Conservation (phyloP, 768 basidiomycete genomes). For the Tulasnella sp. region DNA sequence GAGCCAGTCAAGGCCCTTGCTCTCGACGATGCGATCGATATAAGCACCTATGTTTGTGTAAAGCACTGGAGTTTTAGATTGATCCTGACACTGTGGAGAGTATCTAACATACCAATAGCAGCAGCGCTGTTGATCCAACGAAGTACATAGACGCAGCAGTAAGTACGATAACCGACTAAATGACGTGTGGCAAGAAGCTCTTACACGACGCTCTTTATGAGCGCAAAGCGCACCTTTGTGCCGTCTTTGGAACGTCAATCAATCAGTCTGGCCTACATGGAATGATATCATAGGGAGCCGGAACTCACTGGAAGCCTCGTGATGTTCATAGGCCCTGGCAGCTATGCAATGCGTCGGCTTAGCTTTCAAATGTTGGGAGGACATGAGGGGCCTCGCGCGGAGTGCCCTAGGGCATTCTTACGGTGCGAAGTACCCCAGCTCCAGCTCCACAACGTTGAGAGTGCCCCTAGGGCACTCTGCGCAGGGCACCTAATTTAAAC, state of each 20-base stretch:
- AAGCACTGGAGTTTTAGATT: too few species aligned
- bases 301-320: not conserved
- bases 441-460: not conserved
- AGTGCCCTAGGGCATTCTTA: too few species aligned
- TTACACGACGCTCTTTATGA: too few species aligned
- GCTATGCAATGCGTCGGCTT: not conserved
- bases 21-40: constrained; percentile 10
- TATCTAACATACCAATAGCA: too few species aligned
- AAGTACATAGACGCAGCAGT: too few species aligned
- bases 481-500: too few species aligned
- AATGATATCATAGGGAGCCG: not conserved
- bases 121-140: too few species aligned
- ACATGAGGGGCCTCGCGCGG: too few species aligned
- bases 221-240: constrained; percentile 8
- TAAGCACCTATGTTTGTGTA: not conserved
- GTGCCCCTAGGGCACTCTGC: not conserved
- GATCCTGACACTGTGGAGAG: too few species aligned
- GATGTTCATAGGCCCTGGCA: constrained; percentile 6
- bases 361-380: not conserved
- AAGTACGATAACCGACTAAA: too few species aligned
- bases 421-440: not conserved
- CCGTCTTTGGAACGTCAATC: not conserved
- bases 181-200: too few species aligned
- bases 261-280: not conserved
- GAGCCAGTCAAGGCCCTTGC: constrained; percentile 8